Conservation (phyloP, 1,139 yeast genomes). For the Suzukiozyma palmioleophila region DNA sequence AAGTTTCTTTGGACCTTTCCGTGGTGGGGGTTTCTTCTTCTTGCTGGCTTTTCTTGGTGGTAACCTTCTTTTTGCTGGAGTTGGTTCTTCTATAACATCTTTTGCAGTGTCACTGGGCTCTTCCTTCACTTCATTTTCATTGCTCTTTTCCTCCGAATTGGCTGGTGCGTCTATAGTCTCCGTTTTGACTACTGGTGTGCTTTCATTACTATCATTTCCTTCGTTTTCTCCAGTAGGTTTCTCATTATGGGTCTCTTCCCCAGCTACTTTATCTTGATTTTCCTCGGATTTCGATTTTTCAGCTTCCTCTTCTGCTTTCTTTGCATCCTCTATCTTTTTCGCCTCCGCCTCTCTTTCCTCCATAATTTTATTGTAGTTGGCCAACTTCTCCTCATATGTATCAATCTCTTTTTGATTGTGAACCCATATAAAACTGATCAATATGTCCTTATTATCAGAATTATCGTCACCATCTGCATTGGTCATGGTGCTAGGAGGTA, state of each 20-base stretch:
- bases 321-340: slow-evolving; percentile 22
- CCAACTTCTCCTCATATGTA: slow-evolving; percentile 38
- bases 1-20: slow-evolving; percentile 20
- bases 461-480: slow-evolving; percentile 23
- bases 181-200: neutral
- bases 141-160: neutral
- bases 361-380: slow-evolving; percentile 24
- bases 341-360: slow-evolving; percentile 21
- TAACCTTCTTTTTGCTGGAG: slow-evolving; percentile 16
- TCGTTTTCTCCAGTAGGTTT: slow-evolving; percentile 9
- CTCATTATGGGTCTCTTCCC: slow-evolving; percentile 10
- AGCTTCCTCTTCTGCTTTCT: slow-evolving; percentile 15
- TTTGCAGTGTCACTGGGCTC: slow-evolving; percentile 6
- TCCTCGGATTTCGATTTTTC: slow-evolving; percentile 14
- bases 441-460: slow-evolving; percentile 40
- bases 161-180: slow-evolving; percentile 7
- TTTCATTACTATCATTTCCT: slow-evolving; percentile 8
- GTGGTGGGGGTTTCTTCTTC: slow-evolving; percentile 17
- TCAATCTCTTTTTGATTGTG: slow-evolving; percentile 51
- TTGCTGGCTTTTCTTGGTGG: slow-evolving; percentile 20
- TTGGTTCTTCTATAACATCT: slow-evolving; percentile 10
- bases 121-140: slow-evolving; percentile 4
- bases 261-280: slow-evolving; percentile 5
- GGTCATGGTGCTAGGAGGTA: slow-evolving; percentile 20
- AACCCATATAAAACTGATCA: slow-evolving; percentile 62